Percentiles rank a stretch among this genome's conserved stretches.
These are phyloP conservation scores for Amoeboradix gromovi DNA, from an alignment of 371 early-diverging fungal genomes.

Conservation along the genomic window DNA sequence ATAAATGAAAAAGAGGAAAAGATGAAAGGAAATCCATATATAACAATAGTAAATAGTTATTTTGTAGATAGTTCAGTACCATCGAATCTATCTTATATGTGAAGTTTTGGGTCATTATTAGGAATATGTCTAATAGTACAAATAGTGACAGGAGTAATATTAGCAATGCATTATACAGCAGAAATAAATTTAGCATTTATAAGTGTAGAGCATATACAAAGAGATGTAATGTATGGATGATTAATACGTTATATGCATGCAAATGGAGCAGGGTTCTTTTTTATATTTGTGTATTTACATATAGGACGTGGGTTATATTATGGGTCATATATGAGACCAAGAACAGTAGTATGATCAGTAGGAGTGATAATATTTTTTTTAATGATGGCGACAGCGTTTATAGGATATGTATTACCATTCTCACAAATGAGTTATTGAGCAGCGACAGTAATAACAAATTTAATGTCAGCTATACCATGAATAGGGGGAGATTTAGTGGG, in stretches of 20 bases:
- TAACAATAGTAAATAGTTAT: slow-evolving; percentile 25
- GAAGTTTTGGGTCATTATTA: slow-evolving; percentile 31
- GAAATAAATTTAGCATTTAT: slow-evolving; percentile 16
- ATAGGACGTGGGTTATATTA: slow-evolving; percentile 27
- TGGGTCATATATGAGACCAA: slow-evolving; percentile 25
- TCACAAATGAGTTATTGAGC: slow-evolving; percentile 6
- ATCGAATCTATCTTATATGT: slow-evolving; percentile 24
- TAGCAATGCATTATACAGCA: slow-evolving; percentile 22
- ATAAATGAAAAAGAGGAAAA: slow-evolving; percentile 13
- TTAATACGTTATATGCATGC: slow-evolving; percentile 26
- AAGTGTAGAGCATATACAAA: slow-evolving; percentile 17
- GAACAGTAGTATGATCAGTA: slow-evolving; percentile 24
- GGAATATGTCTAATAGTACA: slow-evolving; percentile 23
- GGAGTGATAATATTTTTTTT: slow-evolving; percentile 29
- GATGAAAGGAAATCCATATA: slow-evolving; percentile 17
- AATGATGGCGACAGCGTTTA: slow-evolving; percentile 25
- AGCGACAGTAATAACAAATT: slow-evolving; percentile 13
- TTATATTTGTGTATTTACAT: slow-evolving; percentile 26
- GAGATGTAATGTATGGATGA: slow-evolving; percentile 29
- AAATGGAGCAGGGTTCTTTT: slow-evolving; percentile 28
- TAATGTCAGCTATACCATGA: slow-evolving; percentile 19
- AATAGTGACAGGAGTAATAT: slow-evolving; percentile 22
- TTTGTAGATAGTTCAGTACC: slow-evolving; percentile 29
- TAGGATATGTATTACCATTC: slow-evolving; percentile 14
- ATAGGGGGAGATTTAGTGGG: slow-evolving; percentile 16